These are phyloP conservation scores for Boletus pseudopeckii DNA, from an alignment of 768 basidiomycete species.

Conservation along the genomic window DNA sequence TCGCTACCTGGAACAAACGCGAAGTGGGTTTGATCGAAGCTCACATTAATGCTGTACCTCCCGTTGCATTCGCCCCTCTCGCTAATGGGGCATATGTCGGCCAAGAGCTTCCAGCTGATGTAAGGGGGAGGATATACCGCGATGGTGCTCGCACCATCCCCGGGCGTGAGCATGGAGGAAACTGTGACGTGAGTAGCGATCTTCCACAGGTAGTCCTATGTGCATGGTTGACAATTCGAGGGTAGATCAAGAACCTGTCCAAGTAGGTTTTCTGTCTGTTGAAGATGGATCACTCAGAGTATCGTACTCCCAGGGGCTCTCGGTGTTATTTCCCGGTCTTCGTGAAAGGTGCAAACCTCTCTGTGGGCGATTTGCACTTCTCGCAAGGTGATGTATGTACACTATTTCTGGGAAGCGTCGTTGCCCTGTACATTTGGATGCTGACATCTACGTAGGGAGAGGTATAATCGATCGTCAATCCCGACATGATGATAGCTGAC, in stretches of 20 bases:
- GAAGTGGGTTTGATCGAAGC: conserved; percentile 61
- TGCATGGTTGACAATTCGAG: neutral
- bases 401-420: neutral
- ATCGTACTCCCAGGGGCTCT: conserved; percentile 45
- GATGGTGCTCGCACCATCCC: conserved; percentile 77
- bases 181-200: conserved; percentile 54
- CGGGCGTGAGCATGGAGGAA: conserved; percentile 77
- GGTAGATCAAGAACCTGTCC: conserved; percentile 74
- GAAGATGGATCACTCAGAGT: neutral
- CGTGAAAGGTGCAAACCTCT: conserved; percentile 69
- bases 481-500: neutral
- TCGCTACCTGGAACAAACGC: conserved; percentile 72
- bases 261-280: conserved; percentile 30
- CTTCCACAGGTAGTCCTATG: neutral
- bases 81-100: conserved; percentile 63
- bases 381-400: conserved; percentile 66
- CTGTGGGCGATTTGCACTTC: conserved; percentile 77
- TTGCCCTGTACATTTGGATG: neutral
- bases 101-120: conserved; percentile 49
- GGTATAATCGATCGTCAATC: conserved; percentile 31
- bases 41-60: conserved; percentile 50
- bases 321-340: conserved; percentile 78
- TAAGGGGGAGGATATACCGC: conserved; percentile 49
- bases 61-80: conserved; percentile 65
- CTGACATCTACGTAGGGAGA: conserved; percentile 45